Conservation (phyloP, 177 flowering plant genomes). For the Vitis hybrid region DNA sequence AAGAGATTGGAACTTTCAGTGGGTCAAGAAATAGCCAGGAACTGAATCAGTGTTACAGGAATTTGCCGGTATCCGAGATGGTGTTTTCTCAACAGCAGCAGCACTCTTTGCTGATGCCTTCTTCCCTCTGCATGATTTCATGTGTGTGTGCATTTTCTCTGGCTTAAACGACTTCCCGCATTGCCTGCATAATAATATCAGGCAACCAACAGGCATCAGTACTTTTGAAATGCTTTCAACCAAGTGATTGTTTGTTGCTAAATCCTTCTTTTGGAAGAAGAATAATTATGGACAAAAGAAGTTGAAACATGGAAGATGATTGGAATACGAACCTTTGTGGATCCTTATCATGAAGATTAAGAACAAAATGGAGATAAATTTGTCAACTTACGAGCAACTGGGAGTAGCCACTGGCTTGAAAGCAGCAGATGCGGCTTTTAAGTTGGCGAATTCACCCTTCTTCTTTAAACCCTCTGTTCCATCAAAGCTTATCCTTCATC, state of each 20-base stretch:
- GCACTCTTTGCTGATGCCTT: conserved; percentile 35
- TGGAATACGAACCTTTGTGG: not conserved
- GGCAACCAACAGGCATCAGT: too few species aligned
- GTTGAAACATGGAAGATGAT: not conserved
- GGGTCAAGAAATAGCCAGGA: conserved; percentile 17
- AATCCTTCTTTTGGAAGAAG: too few species aligned
- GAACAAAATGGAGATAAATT: not conserved
- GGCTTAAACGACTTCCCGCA: conserved; percentile 79
- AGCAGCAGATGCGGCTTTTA: conserved; percentile 28
- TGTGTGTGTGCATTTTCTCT: conserved; percentile 67
- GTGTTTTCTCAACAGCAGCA: conserved; percentile 10
- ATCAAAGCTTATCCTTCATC: conserved; percentile 35
- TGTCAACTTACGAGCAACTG: conserved; percentile 69
- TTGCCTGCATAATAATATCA: conserved; percentile 46
- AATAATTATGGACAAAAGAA: too few species aligned
- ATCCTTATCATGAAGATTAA: not conserved
- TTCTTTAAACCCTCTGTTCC: conserved; percentile 24
- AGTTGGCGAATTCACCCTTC: conserved; percentile 23
- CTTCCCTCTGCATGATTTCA: conserved; percentile 75
- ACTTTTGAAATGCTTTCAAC: too few species aligned
- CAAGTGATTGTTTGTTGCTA: too few species aligned
- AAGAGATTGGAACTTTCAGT: not conserved
- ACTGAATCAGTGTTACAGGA: conserved; percentile 8
- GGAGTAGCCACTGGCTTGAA: conserved; percentile 49
- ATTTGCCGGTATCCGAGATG: not conserved